These are phyloP conservation scores for Begonia peltatifolia DNA, from an alignment of 306 rosid genomes.

Conservation along the genomic window DNA sequence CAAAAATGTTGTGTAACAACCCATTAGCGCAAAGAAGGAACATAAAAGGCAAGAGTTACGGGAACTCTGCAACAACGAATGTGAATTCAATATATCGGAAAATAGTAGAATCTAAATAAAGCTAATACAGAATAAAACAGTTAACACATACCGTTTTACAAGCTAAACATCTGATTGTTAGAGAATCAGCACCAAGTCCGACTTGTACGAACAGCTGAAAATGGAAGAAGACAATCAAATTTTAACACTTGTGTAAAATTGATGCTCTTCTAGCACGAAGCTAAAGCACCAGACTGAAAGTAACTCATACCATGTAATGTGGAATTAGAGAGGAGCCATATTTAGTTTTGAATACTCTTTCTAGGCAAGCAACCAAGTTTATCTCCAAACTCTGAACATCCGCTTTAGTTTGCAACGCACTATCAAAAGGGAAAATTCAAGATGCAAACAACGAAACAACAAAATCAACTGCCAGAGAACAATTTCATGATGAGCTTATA, in stretches of 20 bases:
- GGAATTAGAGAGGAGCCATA: slow-evolving; percentile 80
- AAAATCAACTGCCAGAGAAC: background rate
- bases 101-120: too few relatives aligned
- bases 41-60: too few relatives aligned
- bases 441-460: background rate
- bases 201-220: slow-evolving; percentile 71
- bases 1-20: too few relatives aligned
- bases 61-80: too few relatives aligned
- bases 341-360: slow-evolving; percentile 68
- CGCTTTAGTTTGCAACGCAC: slow-evolving; percentile 62
- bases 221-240: background rate
- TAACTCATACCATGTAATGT: slow-evolving; percentile 45
- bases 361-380: slow-evolving; percentile 52
- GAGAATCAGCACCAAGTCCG: slow-evolving; percentile 80
- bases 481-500: too few relatives aligned
- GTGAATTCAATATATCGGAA: too few relatives aligned
- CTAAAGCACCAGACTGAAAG: slow-evolving; percentile 3
- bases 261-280: background rate
- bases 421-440: slow-evolving; percentile 17
- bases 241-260: too few relatives aligned
- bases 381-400: slow-evolving; percentile 57
- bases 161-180: slow-evolving; percentile 54
- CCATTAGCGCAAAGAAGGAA: too few relatives aligned
- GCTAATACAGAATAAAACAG: background rate
- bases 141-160: slow-evolving; percentile 61